Evolutionary conservation across 2,329 filamentous ascomycete species (phyloP).

Genomic region (Aspergillus fumigatus): DNA sequence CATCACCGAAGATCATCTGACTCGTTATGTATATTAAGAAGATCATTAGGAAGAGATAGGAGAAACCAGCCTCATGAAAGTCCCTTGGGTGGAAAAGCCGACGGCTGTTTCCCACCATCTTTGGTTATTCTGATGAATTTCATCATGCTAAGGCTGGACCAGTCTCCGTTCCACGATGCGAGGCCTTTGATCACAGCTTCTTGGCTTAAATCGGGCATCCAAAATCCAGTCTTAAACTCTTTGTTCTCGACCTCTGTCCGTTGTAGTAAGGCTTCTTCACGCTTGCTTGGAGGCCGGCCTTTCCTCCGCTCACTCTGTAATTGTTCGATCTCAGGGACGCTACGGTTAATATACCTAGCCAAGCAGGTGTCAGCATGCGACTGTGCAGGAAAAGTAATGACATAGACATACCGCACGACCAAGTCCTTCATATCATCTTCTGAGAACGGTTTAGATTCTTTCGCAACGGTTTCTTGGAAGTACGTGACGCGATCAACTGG

Average conservation of each 20-base stretch:
- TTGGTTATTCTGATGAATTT: constrained; percentile 71
- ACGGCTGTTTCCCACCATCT: constrained; percentile 60
- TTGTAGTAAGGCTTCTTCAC: constrained; percentile 71
- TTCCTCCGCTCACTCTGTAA: constrained; percentile 63
- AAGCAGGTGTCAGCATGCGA: neutral
- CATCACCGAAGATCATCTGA: constrained; percentile 10
- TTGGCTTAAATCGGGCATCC: constrained; percentile 69
- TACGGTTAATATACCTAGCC: constrained; percentile 34
- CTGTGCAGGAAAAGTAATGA: neutral
- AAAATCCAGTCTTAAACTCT: constrained; percentile 80
- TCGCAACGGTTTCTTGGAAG: constrained; percentile 62
- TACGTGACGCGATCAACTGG: constrained; percentile 64
- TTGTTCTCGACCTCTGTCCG: constrained; percentile 66
- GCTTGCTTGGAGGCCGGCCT: constrained; percentile 71
- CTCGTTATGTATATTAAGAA: constrained; percentile 9
- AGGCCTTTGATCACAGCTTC: constrained; percentile 62
- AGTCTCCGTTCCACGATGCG: constrained; percentile 74
- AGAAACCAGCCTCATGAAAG: constrained; percentile 35
- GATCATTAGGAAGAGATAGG: constrained; percentile 9
- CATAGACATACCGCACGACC: constrained; percentile 54
- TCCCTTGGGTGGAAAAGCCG: constrained; percentile 72
- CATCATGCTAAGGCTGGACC: constrained; percentile 72
- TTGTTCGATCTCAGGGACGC: constrained; percentile 34
- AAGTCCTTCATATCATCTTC: constrained; percentile 43
- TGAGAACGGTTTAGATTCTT: constrained; percentile 28